Evolutionary conservation across 306 rosid genomes (phyloP), one percentile per base, ranked within the genome.

Genomic region (Senna tora): DNA sequence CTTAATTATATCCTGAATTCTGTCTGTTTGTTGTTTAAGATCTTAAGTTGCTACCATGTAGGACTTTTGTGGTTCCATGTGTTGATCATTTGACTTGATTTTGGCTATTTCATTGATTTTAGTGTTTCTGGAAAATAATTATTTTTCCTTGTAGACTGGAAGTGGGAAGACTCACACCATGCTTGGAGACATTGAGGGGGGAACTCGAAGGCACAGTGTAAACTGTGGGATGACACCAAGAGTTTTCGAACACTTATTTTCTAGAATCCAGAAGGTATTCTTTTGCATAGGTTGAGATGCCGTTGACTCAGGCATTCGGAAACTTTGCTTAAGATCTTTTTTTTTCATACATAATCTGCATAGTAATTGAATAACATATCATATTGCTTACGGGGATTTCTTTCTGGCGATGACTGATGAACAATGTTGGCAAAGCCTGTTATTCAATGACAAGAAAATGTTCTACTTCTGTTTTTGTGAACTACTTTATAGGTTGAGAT

Each of bases 211-310:
- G 75, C 97, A 94, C 72, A 91, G 99, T 79, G 96, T 88, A 79
- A 91, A 94, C 77, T 91, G 97, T 61, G 99, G 99, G 82, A 94
- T 94, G 92, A 94, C 99, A 70, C 99, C 99, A 30, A 84, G 99
- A 85, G 96, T 94, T 13, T 94, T 94, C 75, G 97, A 91, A 83
- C 88, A 88, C 60, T 75, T 94, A 58, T 94, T 94, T 86, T 78
- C 97, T 39, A 89, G 97, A 79, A 89, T 94, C 65, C 99, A 94
- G 65, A 94, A 94, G 99, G 99, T 94, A 75, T 33, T 39, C 4
- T 36, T 57, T 72, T 5, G 34, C 71, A 61, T 43, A 21, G 63
- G 53, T 46, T 51, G 34, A 39, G 65, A 74, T 36, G 36, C 54
- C 22, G 21, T 41, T 60, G 41, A 11, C 45, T 38, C 5, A n/a